A percentile compares a stretch with the other conserved stretches of the same genome.
Conservation (phyloP, 2,329 filamentous ascomycete species). For the Monilinia fructicola region DNA sequence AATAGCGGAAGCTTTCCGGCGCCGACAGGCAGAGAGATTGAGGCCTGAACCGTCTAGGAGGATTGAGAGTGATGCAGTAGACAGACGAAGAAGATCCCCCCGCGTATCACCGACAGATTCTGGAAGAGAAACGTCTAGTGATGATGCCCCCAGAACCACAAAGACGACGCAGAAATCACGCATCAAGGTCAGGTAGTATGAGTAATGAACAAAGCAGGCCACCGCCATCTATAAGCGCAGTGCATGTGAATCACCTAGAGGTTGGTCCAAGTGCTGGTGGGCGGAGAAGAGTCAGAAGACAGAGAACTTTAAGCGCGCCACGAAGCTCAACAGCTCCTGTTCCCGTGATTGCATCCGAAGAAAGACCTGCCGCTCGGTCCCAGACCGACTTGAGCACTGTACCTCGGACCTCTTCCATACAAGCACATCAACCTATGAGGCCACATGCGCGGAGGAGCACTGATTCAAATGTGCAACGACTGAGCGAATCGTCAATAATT, state of each 20-base stretch:
- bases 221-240: conserved; percentile 46
- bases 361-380: conserved; percentile 57
- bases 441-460: conserved; percentile 37
- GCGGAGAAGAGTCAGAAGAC: conserved; percentile 43
- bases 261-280: conserved; percentile 50
- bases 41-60: conserved; percentile 50
- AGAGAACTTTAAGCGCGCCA: conserved; percentile 53
- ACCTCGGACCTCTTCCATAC: conserved; percentile 36
- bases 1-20: conserved; percentile 84
- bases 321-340: conserved; percentile 55
- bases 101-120: conserved; percentile 33
- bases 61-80: conserved; percentile 35
- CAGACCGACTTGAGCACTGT: conserved; percentile 61
- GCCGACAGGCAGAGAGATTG: conserved; percentile 66
- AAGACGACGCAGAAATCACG: conserved; percentile 42
- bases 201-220: conserved; percentile 54
- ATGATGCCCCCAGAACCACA: conserved; percentile 31
- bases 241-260: conserved; percentile 50
- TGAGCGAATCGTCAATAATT: conserved; percentile 29
- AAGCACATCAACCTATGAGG: conserved; percentile 25
- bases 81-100: conserved; percentile 36
- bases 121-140: conserved; percentile 34
- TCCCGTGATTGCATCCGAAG: conserved; percentile 44
- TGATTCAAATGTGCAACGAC: conserved; percentile 33
- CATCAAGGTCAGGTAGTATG: conserved; percentile 48